These are phyloP conservation scores for Mortierella sp. DNA, from an alignment of 371 early-diverging fungal species.

Conservation along the genomic window DNA sequence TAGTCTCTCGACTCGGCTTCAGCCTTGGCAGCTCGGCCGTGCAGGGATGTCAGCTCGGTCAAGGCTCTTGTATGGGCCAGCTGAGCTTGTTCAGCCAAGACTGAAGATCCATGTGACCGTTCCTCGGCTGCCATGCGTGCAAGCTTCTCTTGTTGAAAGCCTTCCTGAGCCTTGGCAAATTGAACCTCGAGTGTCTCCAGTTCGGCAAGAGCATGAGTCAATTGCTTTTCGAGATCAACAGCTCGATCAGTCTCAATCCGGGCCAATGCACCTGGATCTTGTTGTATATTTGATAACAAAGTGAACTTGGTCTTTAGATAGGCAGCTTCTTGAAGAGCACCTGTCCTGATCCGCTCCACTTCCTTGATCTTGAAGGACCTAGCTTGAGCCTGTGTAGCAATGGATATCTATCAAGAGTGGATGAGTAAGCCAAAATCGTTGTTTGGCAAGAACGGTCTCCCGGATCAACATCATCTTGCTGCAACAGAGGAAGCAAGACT, in stretches of 20 bases:
- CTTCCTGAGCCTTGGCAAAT: constrained; percentile 53
- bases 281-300: constrained; percentile 10
- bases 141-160: constrained; percentile 52
- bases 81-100: constrained; percentile 59
- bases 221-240: constrained; percentile 55
- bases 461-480: no score
- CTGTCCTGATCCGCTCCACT: constrained; percentile 58
- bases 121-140: constrained; percentile 56
- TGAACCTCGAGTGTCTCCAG: constrained; percentile 52
- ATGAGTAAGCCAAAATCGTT: no score
- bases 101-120: constrained; percentile 52
- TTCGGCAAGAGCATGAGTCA: constrained; percentile 53
- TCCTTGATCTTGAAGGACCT: constrained; percentile 56
- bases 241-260: constrained; percentile 52
- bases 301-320: constrained; percentile 59
- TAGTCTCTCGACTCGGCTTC: constrained; percentile 56
- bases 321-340: constrained; percentile 63
- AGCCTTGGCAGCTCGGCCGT: constrained; percentile 53
- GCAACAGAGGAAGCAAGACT: no score
- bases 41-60: constrained; percentile 54
- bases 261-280: constrained; percentile 42
- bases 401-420: no score
- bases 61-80: constrained; percentile 57
- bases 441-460: no score
- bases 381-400: constrained; percentile 58